Evolutionary conservation across 169 alveolate genomes (phyloP), one percentile per base, ranked within the genome.

Genomic region (Plasmodium inui): DNA sequence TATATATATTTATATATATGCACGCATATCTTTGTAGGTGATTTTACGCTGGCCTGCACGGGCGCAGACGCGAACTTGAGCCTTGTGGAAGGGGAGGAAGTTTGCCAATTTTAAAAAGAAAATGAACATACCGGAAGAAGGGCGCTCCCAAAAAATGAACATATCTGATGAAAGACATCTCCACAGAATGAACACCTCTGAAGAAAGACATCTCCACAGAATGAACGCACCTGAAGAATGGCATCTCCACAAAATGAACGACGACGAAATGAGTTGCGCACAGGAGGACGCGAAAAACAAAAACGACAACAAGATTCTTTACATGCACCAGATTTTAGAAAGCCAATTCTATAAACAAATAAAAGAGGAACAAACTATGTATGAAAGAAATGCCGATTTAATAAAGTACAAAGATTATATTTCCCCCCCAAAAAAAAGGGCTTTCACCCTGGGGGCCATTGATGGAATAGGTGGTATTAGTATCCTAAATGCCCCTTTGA

Each of bases 391-490:
- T 53, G 44, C 79, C 22, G 85, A 86, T 14, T 55, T 74, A 86
- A 86, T 12, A 57, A 53, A 86, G 30, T 84, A 84, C 76, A 39
- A 28, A 72, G 70, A 84, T 19, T 32, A 74, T 39, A 74, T 86
- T 74, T 55, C 84, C n/a, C 79, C 32, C 9, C 32, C 53, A 55
- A 86, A 86, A 86, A 78, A 86, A 86, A 86, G 93, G 61, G 93
- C 93, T 32, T 86, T 50, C 67, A 86, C 93, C 28, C 81, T 86
- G 14, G 88, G 93, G 6, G 93, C 93, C 46, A 86, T 86, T 28
- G 85, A 86, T 76, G 93, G 93, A 9, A 86, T 86, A 74, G 93
- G 93, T 2, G 84, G 55, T 55, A 86, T 86, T 53, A 78, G 85
- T 32, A 50, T 86, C 14, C 30, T 86, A 76, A 86, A 86, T 12